Percentiles rank a stretch among this genome's conserved stretches.
Conservation (phyloP, 805 yeast species). For the Saturnispora ahearnii region DNA sequence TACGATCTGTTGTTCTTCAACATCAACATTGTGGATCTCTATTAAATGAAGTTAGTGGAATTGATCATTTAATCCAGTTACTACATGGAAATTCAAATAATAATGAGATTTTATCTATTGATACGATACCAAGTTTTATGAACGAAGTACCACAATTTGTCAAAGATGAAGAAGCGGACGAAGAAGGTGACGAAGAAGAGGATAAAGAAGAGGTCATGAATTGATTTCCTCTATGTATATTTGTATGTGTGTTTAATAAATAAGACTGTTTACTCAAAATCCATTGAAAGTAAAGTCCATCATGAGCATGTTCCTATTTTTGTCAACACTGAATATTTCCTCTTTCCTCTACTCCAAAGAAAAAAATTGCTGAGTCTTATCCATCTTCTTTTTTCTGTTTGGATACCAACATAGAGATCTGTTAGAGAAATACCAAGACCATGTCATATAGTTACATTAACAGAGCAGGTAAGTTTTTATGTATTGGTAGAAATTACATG, state of each 20-base stretch:
- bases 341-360: too few relatives aligned
- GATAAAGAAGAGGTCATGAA: background rate
- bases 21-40: slow-evolving; percentile 43
- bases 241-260: background rate
- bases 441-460: slow-evolving; percentile 48
- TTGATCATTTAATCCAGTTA: slow-evolving; percentile 35
- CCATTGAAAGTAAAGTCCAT: too few relatives aligned
- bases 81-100: slow-evolving; percentile 25
- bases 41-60: slow-evolving; percentile 38
- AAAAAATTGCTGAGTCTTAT: too few relatives aligned
- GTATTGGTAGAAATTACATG: slow-evolving; percentile 96
- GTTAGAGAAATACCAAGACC: background rate
- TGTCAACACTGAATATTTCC: too few relatives aligned
- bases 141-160: background rate
- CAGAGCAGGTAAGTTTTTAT: slow-evolving; percentile 68
- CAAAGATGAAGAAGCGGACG: background rate
- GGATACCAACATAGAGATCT: background rate
- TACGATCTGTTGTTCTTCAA: slow-evolving; percentile 38
- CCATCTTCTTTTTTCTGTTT: too few relatives aligned
- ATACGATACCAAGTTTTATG: slow-evolving; percentile 13
- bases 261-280: background rate
- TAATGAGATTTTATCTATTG: background rate
- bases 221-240: background rate
- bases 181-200: background rate
- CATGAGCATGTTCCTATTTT: background rate